Percentiles rank a stretch among this genome's conserved stretches.
Evolutionary conservation across 331 rosid genomes (phyloP).

Genomic region (Quercus lobata): DNA sequence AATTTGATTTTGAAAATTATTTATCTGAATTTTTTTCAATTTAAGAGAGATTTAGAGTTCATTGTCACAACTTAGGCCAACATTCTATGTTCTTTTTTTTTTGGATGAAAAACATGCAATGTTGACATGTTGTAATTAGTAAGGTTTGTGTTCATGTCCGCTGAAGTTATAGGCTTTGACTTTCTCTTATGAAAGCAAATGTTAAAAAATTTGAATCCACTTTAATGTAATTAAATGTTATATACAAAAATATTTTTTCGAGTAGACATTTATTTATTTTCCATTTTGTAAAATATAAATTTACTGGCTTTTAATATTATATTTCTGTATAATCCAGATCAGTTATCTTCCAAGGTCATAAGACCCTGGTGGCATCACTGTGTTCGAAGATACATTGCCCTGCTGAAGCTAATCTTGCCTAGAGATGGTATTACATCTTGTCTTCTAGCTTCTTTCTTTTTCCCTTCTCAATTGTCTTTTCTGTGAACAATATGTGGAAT

Average conservation of each 20-base stretch:
- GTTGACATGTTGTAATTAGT: not conserved
- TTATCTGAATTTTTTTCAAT: not conserved
- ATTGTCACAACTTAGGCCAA: not conserved
- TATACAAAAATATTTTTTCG: not conserved
- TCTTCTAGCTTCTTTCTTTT: not conserved
- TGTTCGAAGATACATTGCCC: not conserved
- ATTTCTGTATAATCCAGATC: not conserved
- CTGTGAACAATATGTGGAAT: not conserved
- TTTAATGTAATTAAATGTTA: not conserved
- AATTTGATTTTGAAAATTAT: not conserved
- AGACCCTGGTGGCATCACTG: not conserved
- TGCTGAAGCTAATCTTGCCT: not conserved
- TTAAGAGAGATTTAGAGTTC: too few relatives aligned
- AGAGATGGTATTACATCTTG: slow-evolving; percentile 16
- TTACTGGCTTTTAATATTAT: not conserved
- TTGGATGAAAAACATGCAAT: too few relatives aligned
- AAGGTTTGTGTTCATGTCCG: not conserved
- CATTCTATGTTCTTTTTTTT: too few relatives aligned
- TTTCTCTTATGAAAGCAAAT: not conserved
- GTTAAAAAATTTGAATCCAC: not conserved
- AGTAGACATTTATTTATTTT: not conserved
- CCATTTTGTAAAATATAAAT: not conserved
- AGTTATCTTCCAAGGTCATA: not conserved
- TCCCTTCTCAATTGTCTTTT: not conserved
- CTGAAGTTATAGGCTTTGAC: not conserved